Base-by-base conservation (phyloP, 2,329 filamentous ascomycete species). In the Elsinoe batatas region DNA sequence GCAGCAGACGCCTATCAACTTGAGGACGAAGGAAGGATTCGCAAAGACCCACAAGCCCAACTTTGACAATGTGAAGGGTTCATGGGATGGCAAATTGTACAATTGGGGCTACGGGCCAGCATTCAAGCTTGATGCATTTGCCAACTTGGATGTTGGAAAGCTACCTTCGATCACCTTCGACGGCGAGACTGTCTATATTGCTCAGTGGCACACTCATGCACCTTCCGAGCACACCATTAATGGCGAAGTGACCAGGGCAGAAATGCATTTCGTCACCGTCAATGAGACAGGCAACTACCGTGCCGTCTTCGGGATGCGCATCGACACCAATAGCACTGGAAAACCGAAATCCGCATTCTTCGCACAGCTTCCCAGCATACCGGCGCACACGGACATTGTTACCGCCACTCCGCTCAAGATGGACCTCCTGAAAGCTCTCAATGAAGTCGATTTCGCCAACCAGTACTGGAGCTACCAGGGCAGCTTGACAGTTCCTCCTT, bases 201-300 rank as follows among this genome's bases (percentile, higher is more conserved):
- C 65, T 42, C 74, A 74, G 44, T 78, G 75, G 74, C 76, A 79
- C 65, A 73, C 77, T 46, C 76, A 79, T 60, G 62, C 74, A 0
- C 76, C 76, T 0, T 74, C 74, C 5, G 76, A 79, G 56, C 76
- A 79, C 62, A 67, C 68, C 1, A 68, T 79, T 2, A 65, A 71
- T 43, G 72, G 71, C 30, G 65, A 69, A 26, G 69, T 71, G 36
- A 65, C 69, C 30, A 74, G 71, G 58, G 73, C 74, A 32, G 76
- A 79, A 59, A 63, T 78, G 18, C 76, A 78, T 61, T 67, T 76
- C 32, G 76, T 79, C 2, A 74, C 76, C 58, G 71, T 71, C 53
- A 70, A 74, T 57, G 66, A 65, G 6, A 58, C 63, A 0, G 74
- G 75, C 51, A 64, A 70, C 17, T 69, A 73, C 37, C 64, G 66